A percentile compares a stretch with the other conserved stretches of the same genome.
phyloP scores from a whole-genome alignment of 495 filamentous ascomycete genomes.

The Neurospora sp. region DNA sequence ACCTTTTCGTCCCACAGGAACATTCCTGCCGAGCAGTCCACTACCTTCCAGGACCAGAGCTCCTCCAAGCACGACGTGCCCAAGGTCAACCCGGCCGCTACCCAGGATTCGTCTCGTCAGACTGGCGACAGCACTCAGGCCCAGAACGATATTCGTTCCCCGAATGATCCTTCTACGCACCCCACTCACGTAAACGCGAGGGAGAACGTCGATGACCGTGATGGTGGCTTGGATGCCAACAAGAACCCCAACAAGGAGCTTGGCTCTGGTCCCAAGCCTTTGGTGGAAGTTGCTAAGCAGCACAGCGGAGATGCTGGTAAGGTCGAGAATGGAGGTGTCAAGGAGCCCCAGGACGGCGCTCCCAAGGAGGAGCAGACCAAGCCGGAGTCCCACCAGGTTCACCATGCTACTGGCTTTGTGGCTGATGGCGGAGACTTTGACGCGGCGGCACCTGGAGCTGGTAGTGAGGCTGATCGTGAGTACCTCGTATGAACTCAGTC shows the following conservation, averaged over 20 bases:
- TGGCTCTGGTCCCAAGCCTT: slow-evolving; percentile 32
- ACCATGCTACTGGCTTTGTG: slow-evolving; percentile 31
- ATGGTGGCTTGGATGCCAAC: slow-evolving; percentile 11
- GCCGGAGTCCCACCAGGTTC: background rate
- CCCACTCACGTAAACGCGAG: slow-evolving; percentile 5
- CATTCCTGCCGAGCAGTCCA: background rate
- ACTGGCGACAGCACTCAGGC: slow-evolving; percentile 24
- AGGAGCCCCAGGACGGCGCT: slow-evolving; percentile 1
- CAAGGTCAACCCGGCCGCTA: slow-evolving; percentile 14
- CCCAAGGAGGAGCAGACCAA: slow-evolving; percentile 14
- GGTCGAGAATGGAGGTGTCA: background rate
- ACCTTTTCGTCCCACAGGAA: slow-evolving; percentile 3
- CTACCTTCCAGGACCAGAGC: background rate
- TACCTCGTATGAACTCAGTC: background rate
- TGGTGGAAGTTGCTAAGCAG: slow-evolving; percentile 31
- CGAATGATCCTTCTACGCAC: slow-evolving; percentile 21
- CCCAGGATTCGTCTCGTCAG: slow-evolving; percentile 16
- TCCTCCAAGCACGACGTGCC: background rate
- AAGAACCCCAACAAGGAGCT: slow-evolving; percentile 28
- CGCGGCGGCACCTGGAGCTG: slow-evolving; percentile 50
- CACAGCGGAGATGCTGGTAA: slow-evolving; percentile 31
- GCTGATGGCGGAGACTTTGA: slow-evolving; percentile 62
- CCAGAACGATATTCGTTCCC: slow-evolving; percentile 28
- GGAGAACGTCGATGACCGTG: slow-evolving; percentile 22
- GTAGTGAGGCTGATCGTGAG: slow-evolving; percentile 55